Evolutionary conservation across 2,329 filamentous ascomycete species (phyloP).

Genomic region (Exutisphaerella laricina): DNA sequence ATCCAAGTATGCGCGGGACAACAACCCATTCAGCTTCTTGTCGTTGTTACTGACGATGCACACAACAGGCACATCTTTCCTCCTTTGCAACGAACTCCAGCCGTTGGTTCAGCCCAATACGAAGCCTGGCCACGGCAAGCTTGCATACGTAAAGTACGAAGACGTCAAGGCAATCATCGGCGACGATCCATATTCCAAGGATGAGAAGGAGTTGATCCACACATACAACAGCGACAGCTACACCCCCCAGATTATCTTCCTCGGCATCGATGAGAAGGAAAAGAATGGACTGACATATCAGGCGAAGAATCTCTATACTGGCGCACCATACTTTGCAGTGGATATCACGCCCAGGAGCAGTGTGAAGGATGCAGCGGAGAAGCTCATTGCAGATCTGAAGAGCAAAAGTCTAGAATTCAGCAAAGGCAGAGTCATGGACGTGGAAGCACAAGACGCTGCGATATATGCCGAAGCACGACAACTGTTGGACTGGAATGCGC

Average conservation of each 20-base stretch:
- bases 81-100: slow-evolving; percentile 72
- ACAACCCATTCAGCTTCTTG: not conserved
- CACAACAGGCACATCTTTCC: slow-evolving; percentile 53
- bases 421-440: slow-evolving; percentile 56
- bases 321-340: slow-evolving; percentile 80
- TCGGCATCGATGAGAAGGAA: slow-evolving; percentile 69
- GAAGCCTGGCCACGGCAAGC: slow-evolving; percentile 35
- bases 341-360: slow-evolving; percentile 68
- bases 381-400: slow-evolving; percentile 55
- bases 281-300: slow-evolving; percentile 56
- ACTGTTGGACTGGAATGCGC: slow-evolving; percentile 87
- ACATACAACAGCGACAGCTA: slow-evolving; percentile 66
- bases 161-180: slow-evolving; percentile 69
- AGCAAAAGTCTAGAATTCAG: slow-evolving; percentile 61
- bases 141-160: slow-evolving; percentile 63
- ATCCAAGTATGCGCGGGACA: slow-evolving; percentile 39
- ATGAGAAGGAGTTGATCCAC: slow-evolving; percentile 67
- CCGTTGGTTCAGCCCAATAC: slow-evolving; percentile 54
- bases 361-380: slow-evolving; percentile 57
- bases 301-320: slow-evolving; percentile 62
- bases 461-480: slow-evolving; percentile 86
- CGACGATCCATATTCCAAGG: slow-evolving; percentile 60
- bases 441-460: slow-evolving; percentile 64
- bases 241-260: slow-evolving; percentile 69
- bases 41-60: not conserved